Conservation (phyloP, 805 yeast species). For the Metschnikowia kofuensis region DNA sequence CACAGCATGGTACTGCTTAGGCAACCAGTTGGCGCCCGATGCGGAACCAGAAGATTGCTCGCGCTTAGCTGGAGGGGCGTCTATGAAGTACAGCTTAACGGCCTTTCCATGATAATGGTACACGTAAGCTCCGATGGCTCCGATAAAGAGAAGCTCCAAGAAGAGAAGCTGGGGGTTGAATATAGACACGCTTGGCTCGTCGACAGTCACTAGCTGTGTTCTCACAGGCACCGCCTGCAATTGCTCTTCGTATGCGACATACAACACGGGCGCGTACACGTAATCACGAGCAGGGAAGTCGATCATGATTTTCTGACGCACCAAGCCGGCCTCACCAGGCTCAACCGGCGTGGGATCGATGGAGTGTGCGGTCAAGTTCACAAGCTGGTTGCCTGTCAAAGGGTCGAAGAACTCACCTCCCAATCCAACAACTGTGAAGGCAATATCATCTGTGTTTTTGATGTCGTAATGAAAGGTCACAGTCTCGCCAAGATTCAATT, state of each 20-base stretch:
- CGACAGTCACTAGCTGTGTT: conserved; percentile 54
- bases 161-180: conserved; percentile 72
- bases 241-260: conserved; percentile 47
- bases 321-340: conserved; percentile 46
- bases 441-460: conserved; percentile 50
- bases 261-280: conserved; percentile 57
- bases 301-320: conserved; percentile 60
- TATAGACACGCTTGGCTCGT: conserved; percentile 64
- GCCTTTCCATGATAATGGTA: conserved; percentile 45
- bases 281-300: conserved; percentile 57
- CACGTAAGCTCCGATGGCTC: conserved; percentile 22
- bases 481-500: conserved; percentile 49
- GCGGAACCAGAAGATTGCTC: conserved; percentile 16
- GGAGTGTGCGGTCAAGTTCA: conserved; percentile 63
- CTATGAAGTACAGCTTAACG: conserved; percentile 45
- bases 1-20: conserved; percentile 11
- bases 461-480: conserved; percentile 51
- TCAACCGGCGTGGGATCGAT: conserved; percentile 58
- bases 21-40: conserved; percentile 16
- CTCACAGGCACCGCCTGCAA: conserved; percentile 55
- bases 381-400: conserved; percentile 45
- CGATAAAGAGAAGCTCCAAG: conserved; percentile 51
- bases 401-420: conserved; percentile 65
- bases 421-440: conserved; percentile 57
- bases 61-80: conserved; percentile 30